Evolutionary conservation across 176 grass and related monocot genomes (phyloP).

Genomic region (Bonia amplexicaulis): DNA sequence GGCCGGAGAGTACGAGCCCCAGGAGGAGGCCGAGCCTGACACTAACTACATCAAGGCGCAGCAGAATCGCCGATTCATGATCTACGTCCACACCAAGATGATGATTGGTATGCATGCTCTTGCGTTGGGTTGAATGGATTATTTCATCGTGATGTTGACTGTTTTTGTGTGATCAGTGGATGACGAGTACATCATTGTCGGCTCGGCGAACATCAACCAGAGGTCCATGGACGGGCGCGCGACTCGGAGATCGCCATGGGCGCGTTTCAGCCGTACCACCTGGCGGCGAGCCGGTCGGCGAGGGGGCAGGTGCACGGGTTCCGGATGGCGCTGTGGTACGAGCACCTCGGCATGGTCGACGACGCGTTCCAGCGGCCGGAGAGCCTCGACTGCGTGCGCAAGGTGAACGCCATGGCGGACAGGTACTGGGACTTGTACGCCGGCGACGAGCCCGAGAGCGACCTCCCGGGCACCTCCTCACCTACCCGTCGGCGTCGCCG

Average conservation of each 20-base stretch:
- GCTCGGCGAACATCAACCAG: slow-evolving; percentile 90
- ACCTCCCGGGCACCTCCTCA: slow-evolving; percentile 71
- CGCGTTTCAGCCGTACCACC: slow-evolving; percentile 60
- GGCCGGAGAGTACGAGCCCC: slow-evolving; percentile 57
- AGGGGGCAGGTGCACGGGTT: slow-evolving; percentile 81
- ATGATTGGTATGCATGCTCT: slow-evolving; percentile 59
- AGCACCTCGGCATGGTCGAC: slow-evolving; percentile 61
- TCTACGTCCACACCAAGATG: slow-evolving; percentile 97
- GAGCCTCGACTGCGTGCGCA: slow-evolving; percentile 53
- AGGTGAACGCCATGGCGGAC: slow-evolving; percentile 69
- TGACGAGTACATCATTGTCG: slow-evolving; percentile 90
- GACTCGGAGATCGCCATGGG: slow-evolving; percentile 92
- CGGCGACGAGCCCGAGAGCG: slow-evolving; percentile 18
- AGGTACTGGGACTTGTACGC: slow-evolving; percentile 52
- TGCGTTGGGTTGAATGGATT: neutral
- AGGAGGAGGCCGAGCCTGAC: slow-evolving; percentile 56
- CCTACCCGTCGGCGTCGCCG: slow-evolving; percentile 49
- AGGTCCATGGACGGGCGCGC: slow-evolving; percentile 77
- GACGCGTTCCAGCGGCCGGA: slow-evolving; percentile 45
- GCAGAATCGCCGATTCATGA: slow-evolving; percentile 84
- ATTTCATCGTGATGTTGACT: neutral
- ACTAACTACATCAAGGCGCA: slow-evolving; percentile 67
- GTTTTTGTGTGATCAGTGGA: slow-evolving; percentile 44
- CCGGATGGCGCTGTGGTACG: slow-evolving; percentile 66
- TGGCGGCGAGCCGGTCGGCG: slow-evolving; percentile 43